Evolutionary conservation across 257 asterid species (phyloP).

Genomic region (Ilex aquifolium): DNA sequence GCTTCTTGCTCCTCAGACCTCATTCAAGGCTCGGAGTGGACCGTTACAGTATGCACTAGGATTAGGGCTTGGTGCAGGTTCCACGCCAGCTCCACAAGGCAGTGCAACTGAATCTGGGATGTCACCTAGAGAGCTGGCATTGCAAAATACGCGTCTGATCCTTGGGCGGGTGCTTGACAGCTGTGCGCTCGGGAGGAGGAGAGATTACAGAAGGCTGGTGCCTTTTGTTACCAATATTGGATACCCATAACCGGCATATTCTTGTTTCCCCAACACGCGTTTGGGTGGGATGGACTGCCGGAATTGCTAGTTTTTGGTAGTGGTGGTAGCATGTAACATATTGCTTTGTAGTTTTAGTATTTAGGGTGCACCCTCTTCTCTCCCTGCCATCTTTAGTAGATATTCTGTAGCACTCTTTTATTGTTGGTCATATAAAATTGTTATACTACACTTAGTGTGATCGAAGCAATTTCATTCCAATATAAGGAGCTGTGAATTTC

Average conservation of each 20-base stretch:
- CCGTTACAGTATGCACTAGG: constrained; percentile 79
- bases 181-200: constrained; percentile 83
- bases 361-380: constrained; percentile 20
- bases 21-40: constrained; percentile 95
- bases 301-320: constrained; percentile 31
- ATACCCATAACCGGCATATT: constrained; percentile 29
- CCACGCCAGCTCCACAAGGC: constrained; percentile 27
- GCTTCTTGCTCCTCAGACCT: constrained; percentile 74
- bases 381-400: constrained; percentile 12
- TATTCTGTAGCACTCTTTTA: background rate
- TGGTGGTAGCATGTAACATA: constrained; percentile 24
- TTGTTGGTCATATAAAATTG: no score
- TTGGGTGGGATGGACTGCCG: constrained; percentile 15
- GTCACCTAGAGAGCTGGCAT: constrained; percentile 63
- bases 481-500: no score
- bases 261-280: constrained; percentile 16
- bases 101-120: constrained; percentile 46
- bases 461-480: no score
- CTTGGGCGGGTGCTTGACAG: constrained; percentile 89
- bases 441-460: no score
- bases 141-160: constrained; percentile 82
- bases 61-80: constrained; percentile 45
- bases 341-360: constrained; percentile 25
- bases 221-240: constrained; percentile 87
- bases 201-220: constrained; percentile 87